Evolutionary conservation across 345 rosid species (phyloP), one percentile per base, ranked within the genome.

Genomic region (Aethionema arabicum): DNA sequence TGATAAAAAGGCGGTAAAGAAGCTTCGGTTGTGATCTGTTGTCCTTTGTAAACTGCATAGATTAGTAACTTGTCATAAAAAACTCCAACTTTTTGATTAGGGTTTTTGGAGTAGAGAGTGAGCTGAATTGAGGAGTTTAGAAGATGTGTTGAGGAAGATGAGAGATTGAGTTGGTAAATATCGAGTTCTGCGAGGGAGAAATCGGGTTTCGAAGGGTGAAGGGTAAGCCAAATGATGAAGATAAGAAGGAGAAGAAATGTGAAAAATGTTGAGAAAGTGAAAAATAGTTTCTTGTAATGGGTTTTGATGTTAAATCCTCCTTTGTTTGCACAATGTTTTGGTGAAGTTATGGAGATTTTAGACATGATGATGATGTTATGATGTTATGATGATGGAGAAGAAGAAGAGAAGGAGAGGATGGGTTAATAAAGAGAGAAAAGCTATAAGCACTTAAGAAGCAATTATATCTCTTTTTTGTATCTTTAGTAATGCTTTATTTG

Each of bases 91-190:
- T 76, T 83, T 53, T 77, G 58, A 66, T 91, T 88, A 2, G 93
- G 89, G 69, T 91, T 91, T 56, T 54, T 65, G 51, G 92, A 74
- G 27, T 76, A 63, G 8, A 88, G 69, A 35, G 90, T 83, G 70
- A 91, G 75, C 55, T 81, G 87, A 65, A 91, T 72, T 54, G 92
- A 88, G 57, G 92, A 88, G 81, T 85, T 86, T 75, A 91, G 85
- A 56, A 88, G 82, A 70, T 79, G 88, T 14, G 87, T 71, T 11
- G 68, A 44, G n/a, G 73, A 65, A 0, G 73, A 67, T 1, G 91
- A 81, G 79, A 91, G 78, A 29, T 76, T 66, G 55, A 91, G 96
- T 53, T 59, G 83, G 80, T 85, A 78, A 52, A 91, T 68, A 8
- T 83, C 74, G 0, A 77, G 75, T 63, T 86, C 83, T 14, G 74